Conservation (phyloP, 2,329 filamentous ascomycete species). For the Ceratocystis ficicola region DNA sequence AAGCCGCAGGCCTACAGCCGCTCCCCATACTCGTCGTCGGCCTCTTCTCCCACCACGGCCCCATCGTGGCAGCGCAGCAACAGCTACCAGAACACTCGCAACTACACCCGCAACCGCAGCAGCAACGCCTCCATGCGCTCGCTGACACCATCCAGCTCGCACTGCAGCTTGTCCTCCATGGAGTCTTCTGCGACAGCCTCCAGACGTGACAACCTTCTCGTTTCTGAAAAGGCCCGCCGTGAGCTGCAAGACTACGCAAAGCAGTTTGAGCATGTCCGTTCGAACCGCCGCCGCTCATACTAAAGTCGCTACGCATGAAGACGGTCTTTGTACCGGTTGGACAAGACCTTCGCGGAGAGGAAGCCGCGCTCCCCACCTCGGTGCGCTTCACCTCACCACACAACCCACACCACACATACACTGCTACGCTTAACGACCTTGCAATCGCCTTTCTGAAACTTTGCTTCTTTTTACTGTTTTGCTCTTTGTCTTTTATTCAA, state of each 20-base stretch:
- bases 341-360: neutral
- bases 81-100: slow-evolving; percentile 23
- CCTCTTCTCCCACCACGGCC: slow-evolving; percentile 24
- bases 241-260: slow-evolving; percentile 78
- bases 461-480: slow-evolving; percentile 19
- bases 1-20: slow-evolving; percentile 47
- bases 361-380: slow-evolving; percentile 9
- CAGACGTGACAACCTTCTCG: slow-evolving; percentile 38
- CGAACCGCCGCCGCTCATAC: slow-evolving; percentile 46
- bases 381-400: neutral
- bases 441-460: slow-evolving; percentile 22
- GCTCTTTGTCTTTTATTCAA: slow-evolving; percentile 21
- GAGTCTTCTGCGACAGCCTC: slow-evolving; percentile 47
- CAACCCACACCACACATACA: neutral
- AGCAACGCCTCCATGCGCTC: slow-evolving; percentile 30
- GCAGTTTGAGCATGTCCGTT: slow-evolving; percentile 71
- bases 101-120: slow-evolving; percentile 25
- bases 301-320: slow-evolving; percentile 29
- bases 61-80: slow-evolving; percentile 27
- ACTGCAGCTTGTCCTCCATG: slow-evolving; percentile 73
- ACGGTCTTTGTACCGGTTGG: neutral
- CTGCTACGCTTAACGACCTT: slow-evolving; percentile 24
- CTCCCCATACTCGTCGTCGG: slow-evolving; percentile 29
- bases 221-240: slow-evolving; percentile 65
- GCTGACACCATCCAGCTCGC: slow-evolving; percentile 62